Percentiles rank a stretch among this genome's conserved stretches.
These are phyloP conservation scores for Penicillium glabrum DNA, from an alignment of 2,329 filamentous ascomycete species.

Conservation along the genomic window DNA sequence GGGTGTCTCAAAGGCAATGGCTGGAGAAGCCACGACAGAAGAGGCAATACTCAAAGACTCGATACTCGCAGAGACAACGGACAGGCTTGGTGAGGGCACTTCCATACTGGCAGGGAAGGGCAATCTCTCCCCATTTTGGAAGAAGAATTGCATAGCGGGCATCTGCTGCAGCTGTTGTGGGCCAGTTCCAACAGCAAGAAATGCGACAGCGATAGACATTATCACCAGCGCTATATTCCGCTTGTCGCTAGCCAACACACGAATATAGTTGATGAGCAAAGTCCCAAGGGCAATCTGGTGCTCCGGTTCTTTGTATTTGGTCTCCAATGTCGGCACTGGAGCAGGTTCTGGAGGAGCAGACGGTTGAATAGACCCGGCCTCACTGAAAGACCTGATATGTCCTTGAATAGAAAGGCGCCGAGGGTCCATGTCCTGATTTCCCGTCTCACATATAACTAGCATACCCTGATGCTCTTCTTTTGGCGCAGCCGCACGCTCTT, in stretches of 20 bases:
- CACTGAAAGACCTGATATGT: background rate
- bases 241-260: conserved; percentile 52
- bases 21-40: background rate
- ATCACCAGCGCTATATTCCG: conserved; percentile 47
- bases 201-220: conserved; percentile 9
- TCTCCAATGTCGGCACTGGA: background rate
- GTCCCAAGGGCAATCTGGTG: conserved; percentile 53
- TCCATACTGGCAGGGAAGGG: background rate
- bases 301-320: conserved; percentile 1
- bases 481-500: conserved; percentile 39
- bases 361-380: background rate
- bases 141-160: conserved; percentile 16
- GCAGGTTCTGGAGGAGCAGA: background rate
- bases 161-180: background rate
- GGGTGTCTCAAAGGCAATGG: background rate
- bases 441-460: conserved; percentile 9
- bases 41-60: background rate
- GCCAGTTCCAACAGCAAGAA: conserved; percentile 8
- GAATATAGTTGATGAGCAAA: conserved; percentile 55
- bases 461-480: conserved; percentile 14
- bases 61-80: background rate
- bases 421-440: background rate
- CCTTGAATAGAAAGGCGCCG: background rate
- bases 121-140: background rate
- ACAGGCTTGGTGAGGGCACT: background rate